phyloP scores from a whole-genome alignment of 768 basidiomycete genomes.

The Amanita muscaria region DNA sequence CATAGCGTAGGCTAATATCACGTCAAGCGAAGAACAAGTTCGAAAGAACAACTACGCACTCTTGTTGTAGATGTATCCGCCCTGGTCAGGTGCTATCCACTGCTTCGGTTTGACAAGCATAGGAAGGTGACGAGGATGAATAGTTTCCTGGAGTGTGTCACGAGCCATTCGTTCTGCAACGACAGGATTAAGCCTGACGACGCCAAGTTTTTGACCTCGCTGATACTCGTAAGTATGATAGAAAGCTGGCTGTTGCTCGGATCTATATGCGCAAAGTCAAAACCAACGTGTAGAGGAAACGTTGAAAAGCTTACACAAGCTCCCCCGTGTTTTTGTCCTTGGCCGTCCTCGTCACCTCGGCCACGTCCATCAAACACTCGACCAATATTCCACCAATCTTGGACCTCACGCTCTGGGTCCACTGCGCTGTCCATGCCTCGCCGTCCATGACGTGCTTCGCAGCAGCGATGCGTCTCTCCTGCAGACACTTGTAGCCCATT shows the following conservation, averaged over 20 bases:
- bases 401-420: slow-evolving; percentile 72
- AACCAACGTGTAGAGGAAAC: not conserved
- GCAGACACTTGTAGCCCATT: slow-evolving; percentile 51
- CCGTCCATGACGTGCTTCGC: slow-evolving; percentile 55
- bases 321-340: slow-evolving; percentile 51
- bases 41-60: slow-evolving; percentile 33
- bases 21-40: slow-evolving; percentile 7
- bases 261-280: slow-evolving; percentile 27
- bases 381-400: slow-evolving; percentile 79
- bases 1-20: slow-evolving; percentile 58
- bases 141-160: slow-evolving; percentile 57
- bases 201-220: slow-evolving; percentile 91
- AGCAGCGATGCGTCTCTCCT: slow-evolving; percentile 57
- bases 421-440: slow-evolving; percentile 70
- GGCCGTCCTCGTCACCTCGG: slow-evolving; percentile 59
- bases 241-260: slow-evolving; percentile 84
- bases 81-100: slow-evolving; percentile 70
- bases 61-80: slow-evolving; percentile 76
- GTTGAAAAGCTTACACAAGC: slow-evolving; percentile 39
- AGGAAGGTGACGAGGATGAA: slow-evolving; percentile 91
- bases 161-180: slow-evolving; percentile 71
- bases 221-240: slow-evolving; percentile 87
- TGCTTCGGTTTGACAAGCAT: slow-evolving; percentile 91
- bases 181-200: slow-evolving; percentile 77
- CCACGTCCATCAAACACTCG: slow-evolving; percentile 76